Conservation (phyloP, 306 rosid species). For the Rosa lucieae region DNA sequence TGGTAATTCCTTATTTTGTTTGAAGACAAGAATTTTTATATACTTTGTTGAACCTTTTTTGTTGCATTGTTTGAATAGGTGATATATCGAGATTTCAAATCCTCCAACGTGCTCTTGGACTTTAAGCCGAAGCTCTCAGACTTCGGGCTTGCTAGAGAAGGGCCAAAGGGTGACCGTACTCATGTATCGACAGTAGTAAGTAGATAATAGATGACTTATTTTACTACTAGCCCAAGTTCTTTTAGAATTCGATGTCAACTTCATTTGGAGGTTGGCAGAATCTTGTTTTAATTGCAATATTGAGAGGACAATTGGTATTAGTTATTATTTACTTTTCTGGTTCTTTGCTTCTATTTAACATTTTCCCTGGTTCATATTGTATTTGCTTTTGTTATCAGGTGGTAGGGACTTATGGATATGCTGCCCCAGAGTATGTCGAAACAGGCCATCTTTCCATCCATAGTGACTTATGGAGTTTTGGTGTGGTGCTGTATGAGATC, state of each 20-base stretch:
- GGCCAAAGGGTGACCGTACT: constrained; percentile 74
- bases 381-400: constrained; percentile 46
- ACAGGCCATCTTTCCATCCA: constrained; percentile 73
- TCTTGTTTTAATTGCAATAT: not conserved
- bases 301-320: not conserved
- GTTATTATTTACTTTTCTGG: not conserved
- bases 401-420: constrained; percentile 93
- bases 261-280: not conserved
- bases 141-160: constrained; percentile 99
- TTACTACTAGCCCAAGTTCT: not conserved
- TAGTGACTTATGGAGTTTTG: constrained; percentile 87
- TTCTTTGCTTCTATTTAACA: not conserved
- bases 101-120: constrained; percentile 83
- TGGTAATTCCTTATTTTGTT: not conserved
- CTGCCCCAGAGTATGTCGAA: constrained; percentile 77
- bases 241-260: not conserved
- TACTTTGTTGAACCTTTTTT: constrained; percentile 19
- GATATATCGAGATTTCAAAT: constrained; percentile 90
- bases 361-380: constrained; percentile 12
- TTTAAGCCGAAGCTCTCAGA: constrained; percentile 92
- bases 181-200: constrained; percentile 96
- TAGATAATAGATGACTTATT: constrained; percentile 15
- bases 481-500: constrained; percentile 91
- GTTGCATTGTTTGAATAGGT: constrained; percentile 48
- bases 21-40: not conserved